These are phyloP conservation scores for Dactylellina cionopaga DNA, from an alignment of 2,329 filamentous ascomycete genomes.

Conservation along the genomic window DNA sequence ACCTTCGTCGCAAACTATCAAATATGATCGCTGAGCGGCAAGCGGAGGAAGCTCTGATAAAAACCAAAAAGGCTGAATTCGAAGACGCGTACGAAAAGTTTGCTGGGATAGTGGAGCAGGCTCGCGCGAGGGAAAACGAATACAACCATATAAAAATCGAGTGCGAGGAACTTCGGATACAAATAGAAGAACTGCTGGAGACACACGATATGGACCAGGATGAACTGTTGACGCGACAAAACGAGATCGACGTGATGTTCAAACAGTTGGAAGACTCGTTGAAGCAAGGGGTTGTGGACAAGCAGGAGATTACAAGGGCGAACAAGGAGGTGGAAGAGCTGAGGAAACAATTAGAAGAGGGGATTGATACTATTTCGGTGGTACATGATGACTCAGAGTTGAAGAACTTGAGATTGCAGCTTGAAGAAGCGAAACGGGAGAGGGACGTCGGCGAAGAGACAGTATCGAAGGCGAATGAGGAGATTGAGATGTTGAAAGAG, in stretches of 20 bases:
- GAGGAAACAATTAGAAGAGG: slow-evolving; percentile 35
- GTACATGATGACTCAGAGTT: slow-evolving; percentile 41
- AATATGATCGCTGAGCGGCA: slow-evolving; percentile 42
- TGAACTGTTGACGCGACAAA: slow-evolving; percentile 36
- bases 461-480: slow-evolving; percentile 10
- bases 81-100: slow-evolving; percentile 47
- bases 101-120: slow-evolving; percentile 44
- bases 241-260: slow-evolving; percentile 46
- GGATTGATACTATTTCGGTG: neutral
- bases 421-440: slow-evolving; percentile 39
- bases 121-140: slow-evolving; percentile 27
- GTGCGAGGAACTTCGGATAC: slow-evolving; percentile 21
- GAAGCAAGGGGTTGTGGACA: slow-evolving; percentile 42
- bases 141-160: slow-evolving; percentile 33
- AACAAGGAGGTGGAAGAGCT: slow-evolving; percentile 30
- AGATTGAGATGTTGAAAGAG: slow-evolving; percentile 25
- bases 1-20: slow-evolving; percentile 19
- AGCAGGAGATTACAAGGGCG: slow-evolving; percentile 39
- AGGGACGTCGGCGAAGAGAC: slow-evolving; percentile 19
- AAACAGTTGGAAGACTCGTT: slow-evolving; percentile 38
- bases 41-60: slow-evolving; percentile 28
- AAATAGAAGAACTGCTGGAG: slow-evolving; percentile 44
- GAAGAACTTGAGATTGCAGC: slow-evolving; percentile 32
- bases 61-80: slow-evolving; percentile 37
- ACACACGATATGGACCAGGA: slow-evolving; percentile 47